Evolutionary conservation across 1,284 basidiomycete genomes (phyloP).

Genomic region (Ustilago xerochloae): DNA sequence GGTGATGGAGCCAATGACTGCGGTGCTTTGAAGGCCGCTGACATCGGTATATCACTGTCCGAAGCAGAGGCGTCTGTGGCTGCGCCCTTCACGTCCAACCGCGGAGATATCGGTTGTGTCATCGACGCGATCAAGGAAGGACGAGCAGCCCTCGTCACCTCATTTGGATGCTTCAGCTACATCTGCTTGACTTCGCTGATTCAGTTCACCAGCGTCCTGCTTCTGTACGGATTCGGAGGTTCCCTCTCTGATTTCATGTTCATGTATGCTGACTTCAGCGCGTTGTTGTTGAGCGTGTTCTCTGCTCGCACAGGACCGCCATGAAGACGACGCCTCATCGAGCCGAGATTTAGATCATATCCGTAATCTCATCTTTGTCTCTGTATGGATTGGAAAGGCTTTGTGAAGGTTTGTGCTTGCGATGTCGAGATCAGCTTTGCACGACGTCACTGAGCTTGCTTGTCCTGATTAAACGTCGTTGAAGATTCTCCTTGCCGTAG

Average conservation of each 20-base stretch:
- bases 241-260: conserved; percentile 97
- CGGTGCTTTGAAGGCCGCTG: conserved; percentile 96
- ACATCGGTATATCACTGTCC: conserved; percentile 94
- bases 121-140: conserved; percentile 92
- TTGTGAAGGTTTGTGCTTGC: too few relatives aligned
- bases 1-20: conserved; percentile 99
- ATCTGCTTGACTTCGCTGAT: conserved; percentile 74
- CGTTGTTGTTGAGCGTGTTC: conserved; percentile 29
- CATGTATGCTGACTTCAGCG: conserved; percentile 71
- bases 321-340: conserved; percentile 5
- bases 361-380: too few relatives aligned
- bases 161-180: conserved; percentile 98
- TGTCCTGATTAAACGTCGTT: too few relatives aligned
- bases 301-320: conserved; percentile 41
- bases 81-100: conserved; percentile 93
- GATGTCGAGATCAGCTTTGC: too few relatives aligned
- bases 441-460: too few relatives aligned
- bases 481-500: too few relatives aligned
- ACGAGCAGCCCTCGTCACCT: conserved; percentile 92
- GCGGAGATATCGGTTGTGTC: conserved; percentile 94
- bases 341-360: too few relatives aligned
- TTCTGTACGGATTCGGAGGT: conserved; percentile 95
- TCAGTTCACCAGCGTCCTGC: conserved; percentile 78
- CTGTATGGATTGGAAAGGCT: too few relatives aligned
- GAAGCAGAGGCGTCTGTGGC: conserved; percentile 99